Percentiles rank a stretch among this genome's conserved stretches.
These are phyloP conservation scores for Auriscalpium orientale DNA, from an alignment of 768 basidiomycete genomes.

Conservation along the genomic window DNA sequence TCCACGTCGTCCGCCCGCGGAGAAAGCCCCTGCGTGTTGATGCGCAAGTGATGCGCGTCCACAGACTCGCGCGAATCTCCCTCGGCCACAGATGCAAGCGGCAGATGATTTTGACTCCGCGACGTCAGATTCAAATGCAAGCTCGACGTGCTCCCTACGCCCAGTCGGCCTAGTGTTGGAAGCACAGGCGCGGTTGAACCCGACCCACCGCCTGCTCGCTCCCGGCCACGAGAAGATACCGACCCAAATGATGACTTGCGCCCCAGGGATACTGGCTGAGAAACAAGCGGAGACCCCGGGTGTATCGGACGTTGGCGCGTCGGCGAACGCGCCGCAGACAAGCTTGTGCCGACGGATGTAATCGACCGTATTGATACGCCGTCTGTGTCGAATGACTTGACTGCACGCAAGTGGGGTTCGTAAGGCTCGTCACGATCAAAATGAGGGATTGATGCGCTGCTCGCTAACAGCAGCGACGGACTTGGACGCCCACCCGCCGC, in stretches of 20 bases:
- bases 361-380: slow-evolving; percentile 14
- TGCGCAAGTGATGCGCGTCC: slow-evolving; percentile 1
- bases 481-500: slow-evolving; percentile 18
- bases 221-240: slow-evolving; percentile 14
- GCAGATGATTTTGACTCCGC: slow-evolving; percentile 27
- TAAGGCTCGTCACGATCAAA: too few relatives aligned
- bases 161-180: slow-evolving; percentile 24
- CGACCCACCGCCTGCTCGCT: not conserved
- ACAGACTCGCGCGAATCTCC: slow-evolving; percentile 25
- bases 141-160: slow-evolving; percentile 33
- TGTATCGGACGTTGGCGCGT: slow-evolving; percentile 4
- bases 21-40: slow-evolving; percentile 1
- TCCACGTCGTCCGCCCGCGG: slow-evolving; percentile 29
- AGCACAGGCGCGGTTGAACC: slow-evolving; percentile 19
- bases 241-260: slow-evolving; percentile 16
- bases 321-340: slow-evolving; percentile 12
- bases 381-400: slow-evolving; percentile 8
- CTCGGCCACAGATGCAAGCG: slow-evolving; percentile 47
- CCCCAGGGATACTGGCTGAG: slow-evolving; percentile 9
- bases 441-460: not conserved
- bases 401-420: not conserved
- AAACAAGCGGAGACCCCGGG: slow-evolving; percentile 2
- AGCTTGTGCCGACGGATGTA: slow-evolving; percentile 11
- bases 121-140: slow-evolving; percentile 47
- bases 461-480: slow-evolving; percentile 12